Evolutionary conservation across 1,284 basidiomycete genomes (phyloP).

Genomic region (Rhodotorula sp.): DNA sequence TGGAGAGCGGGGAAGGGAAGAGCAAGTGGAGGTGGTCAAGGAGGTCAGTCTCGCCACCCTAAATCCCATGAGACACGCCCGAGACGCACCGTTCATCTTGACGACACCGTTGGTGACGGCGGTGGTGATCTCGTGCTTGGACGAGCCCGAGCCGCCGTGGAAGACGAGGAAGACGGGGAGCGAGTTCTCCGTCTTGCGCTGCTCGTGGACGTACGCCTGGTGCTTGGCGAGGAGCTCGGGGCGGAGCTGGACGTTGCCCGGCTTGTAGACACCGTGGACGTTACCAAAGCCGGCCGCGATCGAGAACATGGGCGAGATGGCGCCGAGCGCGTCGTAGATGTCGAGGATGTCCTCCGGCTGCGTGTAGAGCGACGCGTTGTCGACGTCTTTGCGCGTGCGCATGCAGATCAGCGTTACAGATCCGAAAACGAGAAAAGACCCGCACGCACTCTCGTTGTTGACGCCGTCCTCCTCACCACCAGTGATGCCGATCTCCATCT

Average conservation of each 20-base stretch:
- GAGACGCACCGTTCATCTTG: slow-evolving; percentile 56
- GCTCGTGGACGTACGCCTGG: slow-evolving; percentile 73
- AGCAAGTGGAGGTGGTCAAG: not conserved
- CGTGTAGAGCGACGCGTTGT: slow-evolving; percentile 93
- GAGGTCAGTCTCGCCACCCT: not conserved
- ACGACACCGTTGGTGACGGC: slow-evolving; percentile 91
- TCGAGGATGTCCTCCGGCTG: slow-evolving; percentile 97
- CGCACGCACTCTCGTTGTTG: slow-evolving; percentile 65
- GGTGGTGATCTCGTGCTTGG: slow-evolving; percentile 92
- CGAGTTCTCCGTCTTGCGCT: slow-evolving; percentile 67
- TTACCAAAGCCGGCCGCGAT: slow-evolving; percentile 97
- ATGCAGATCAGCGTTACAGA: too few species aligned
- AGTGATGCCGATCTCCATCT: slow-evolving; percentile 99
- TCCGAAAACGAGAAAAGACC: too few species aligned
- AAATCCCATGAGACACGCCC: not conserved
- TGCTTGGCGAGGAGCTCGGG: slow-evolving; percentile 92
- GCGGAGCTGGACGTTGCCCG: slow-evolving; percentile 84
- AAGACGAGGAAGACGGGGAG: slow-evolving; percentile 97
- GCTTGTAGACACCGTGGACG: slow-evolving; percentile 95
- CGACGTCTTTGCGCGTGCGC: slow-evolving; percentile 65
- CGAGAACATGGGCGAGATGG: slow-evolving; percentile 91
- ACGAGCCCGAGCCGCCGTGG: slow-evolving; percentile 98
- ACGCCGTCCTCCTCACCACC: slow-evolving; percentile 99
- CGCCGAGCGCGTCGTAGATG: slow-evolving; percentile 78
- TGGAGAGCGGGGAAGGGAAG: too few species aligned